Base-by-base conservation (phyloP, 2,329 filamentous ascomycete species). In the Elsinoe batatas region DNA sequence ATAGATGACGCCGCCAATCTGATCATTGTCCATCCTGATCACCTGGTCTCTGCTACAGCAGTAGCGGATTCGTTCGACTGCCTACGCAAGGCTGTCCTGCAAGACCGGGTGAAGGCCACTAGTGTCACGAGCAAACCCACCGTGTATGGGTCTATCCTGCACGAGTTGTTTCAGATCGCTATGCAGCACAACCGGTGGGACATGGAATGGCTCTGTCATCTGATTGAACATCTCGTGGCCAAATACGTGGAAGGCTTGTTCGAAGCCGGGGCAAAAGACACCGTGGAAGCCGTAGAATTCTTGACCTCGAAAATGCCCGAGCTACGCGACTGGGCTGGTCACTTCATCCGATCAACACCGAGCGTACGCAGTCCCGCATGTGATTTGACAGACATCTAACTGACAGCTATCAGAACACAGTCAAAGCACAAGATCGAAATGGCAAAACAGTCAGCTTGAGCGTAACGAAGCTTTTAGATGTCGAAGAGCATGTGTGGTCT, bases 401-500 rank as follows among this genome's bases (percentile, higher is more conserved):
- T 56, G 43, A 53, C 35, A 42, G 62, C 59, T n/a, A 20, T 54
- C 8, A 55, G 53, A 55, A 26, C 3, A 37, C 38, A 8, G 38
- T 37, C 10, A 55, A 55, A 37, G 85, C 94, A 20, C 85, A 88
- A 61, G 89, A 91, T 61, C 81, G 87, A 46, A 85, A 90, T 65
- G 86, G 85, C 38, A 81, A 85, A 54, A 85, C 84, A 61, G 81
- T 85, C 10, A 85, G 79, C 57, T 84, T 97, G 79, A 90, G 87
- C 62, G 84, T 98, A 62, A 94, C 85, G 64, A 98, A 97, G 67
- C 76, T 98, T 26, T 83, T 98, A 12, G 93, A 97, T 66, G 88
- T 98, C 8, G 93, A 98, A 68, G 93, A 98, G 69, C 93, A 97
- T 66, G 84, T 98, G 26, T 98, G 93, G 93, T 97, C 91, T 5